phyloP scores from a whole-genome alignment of 345 rosid genomes.

The Microcos paniculata region DNA sequence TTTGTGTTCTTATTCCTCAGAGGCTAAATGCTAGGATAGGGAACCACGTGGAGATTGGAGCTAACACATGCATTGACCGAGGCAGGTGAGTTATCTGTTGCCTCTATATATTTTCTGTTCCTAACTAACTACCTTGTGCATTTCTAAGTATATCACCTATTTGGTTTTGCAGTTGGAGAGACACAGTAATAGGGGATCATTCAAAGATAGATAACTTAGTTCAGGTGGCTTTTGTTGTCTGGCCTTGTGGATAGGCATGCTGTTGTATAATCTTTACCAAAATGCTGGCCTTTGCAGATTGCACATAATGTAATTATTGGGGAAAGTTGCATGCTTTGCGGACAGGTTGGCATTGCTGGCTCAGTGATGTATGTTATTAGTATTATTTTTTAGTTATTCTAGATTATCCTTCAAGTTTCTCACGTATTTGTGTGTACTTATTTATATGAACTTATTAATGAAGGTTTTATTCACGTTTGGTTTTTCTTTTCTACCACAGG shows the following conservation, averaged over 20 bases:
- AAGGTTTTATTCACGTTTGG: background rate
- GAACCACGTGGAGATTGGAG: constrained; percentile 78
- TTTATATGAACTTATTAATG: background rate
- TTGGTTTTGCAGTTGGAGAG: constrained; percentile 77
- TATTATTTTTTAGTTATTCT: background rate
- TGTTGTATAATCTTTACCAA: constrained; percentile 1
- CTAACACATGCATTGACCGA: constrained; percentile 81
- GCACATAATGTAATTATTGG: constrained; percentile 83
- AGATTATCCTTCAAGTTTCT: background rate
- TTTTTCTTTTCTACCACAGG: constrained; percentile 29
- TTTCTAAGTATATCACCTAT: constrained; percentile 8
- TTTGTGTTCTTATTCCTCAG: constrained; percentile 29
- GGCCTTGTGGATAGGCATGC: constrained; percentile 8
- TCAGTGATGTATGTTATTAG: constrained; percentile 62
- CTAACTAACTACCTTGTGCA: background rate
- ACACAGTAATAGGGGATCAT: constrained; percentile 67
- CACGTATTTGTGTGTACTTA: background rate
- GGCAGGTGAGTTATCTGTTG: constrained; percentile 59
- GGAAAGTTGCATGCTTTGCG: constrained; percentile 75
- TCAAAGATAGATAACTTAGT: constrained; percentile 87
- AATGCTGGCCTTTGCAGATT: constrained; percentile 41
- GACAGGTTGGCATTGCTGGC: constrained; percentile 89
- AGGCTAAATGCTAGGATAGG: constrained; percentile 62
- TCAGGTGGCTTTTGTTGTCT: constrained; percentile 46
- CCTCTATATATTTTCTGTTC: background rate